Percentiles rank a stretch among this genome's conserved stretches.
Conservation (phyloP, 257 asterid genomes). For the Solanum chiquidenum region DNA sequence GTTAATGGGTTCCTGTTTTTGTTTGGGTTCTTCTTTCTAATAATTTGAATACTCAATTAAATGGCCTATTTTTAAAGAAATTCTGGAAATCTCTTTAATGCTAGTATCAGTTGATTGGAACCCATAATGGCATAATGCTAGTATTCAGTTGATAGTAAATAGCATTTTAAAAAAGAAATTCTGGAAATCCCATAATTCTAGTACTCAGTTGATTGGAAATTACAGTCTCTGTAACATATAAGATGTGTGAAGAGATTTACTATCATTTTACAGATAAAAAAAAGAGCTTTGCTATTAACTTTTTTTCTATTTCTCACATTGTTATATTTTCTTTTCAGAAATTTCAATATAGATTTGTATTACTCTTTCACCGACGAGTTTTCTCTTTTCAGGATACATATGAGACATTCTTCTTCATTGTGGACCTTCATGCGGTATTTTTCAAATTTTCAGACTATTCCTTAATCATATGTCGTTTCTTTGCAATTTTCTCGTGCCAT, state of each 20-base stretch:
- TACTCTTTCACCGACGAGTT: background rate
- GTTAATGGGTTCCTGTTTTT: background rate
- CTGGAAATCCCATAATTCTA: background rate
- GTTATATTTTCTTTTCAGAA: background rate
- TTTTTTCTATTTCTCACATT: background rate
- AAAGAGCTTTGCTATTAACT: background rate
- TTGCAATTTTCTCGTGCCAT: background rate
- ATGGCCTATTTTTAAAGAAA: background rate
- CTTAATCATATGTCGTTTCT: background rate
- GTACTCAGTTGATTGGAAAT: background rate
- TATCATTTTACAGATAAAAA: background rate
- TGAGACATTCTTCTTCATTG: slow-evolving; percentile 88
- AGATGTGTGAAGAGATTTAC: background rate
- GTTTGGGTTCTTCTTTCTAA: background rate
- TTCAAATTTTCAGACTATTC: background rate
- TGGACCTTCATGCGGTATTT: slow-evolving; percentile 98
- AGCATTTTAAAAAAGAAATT: background rate
- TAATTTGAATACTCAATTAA: background rate
- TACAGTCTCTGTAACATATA: background rate
- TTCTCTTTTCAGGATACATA: slow-evolving; percentile 62
- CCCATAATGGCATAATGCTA: background rate
- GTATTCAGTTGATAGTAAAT: background rate
- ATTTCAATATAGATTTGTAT: background rate
- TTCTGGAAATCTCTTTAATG: background rate
- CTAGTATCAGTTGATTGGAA: background rate